Percentiles rank a stretch among this genome's conserved stretches.
Evolutionary conservation across 1,284 basidiomycete species (phyloP).

Genomic region (Mrakiaceae sp.): DNA sequence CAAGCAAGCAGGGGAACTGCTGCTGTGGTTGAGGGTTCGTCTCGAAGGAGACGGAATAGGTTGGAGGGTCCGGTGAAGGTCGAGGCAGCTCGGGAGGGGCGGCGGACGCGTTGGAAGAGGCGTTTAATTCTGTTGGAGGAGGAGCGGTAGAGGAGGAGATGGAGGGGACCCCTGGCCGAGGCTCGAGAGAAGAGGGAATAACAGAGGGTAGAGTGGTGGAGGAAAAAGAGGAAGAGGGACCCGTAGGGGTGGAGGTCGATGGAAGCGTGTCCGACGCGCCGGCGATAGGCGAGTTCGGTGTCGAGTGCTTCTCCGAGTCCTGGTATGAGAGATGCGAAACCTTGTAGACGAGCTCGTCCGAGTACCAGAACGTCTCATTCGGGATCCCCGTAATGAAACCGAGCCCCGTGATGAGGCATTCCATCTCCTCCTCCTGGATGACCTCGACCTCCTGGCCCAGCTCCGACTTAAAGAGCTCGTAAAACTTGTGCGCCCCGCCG

Average conservation of each 20-base stretch:
- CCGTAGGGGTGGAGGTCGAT: constrained; percentile 1
- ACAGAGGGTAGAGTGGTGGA: constrained; percentile 34
- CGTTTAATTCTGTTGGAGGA: too few relatives aligned
- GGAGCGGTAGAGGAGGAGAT: too few relatives aligned
- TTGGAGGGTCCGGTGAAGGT: constrained; percentile 83
- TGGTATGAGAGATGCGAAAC: constrained; percentile 52
- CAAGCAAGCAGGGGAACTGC: constrained; percentile 88
- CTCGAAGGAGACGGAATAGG: constrained; percentile 72
- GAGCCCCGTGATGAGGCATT: constrained; percentile 90
- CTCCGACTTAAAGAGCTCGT: constrained; percentile 64
- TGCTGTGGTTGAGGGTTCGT: constrained; percentile 45
- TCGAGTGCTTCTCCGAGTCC: background rate
- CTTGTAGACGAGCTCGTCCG: constrained; percentile 84
- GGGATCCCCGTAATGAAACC: constrained; percentile 93
- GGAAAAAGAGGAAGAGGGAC: background rate
- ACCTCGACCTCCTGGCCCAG: constrained; percentile 62
- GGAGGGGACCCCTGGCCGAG: constrained; percentile 36
- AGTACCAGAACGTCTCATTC: constrained; percentile 97
- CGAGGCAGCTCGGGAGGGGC: constrained; percentile 49
- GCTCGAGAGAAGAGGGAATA: constrained; percentile 81
- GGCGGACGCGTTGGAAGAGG: background rate
- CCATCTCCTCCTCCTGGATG: constrained; percentile 92
- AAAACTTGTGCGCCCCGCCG: constrained; percentile 90
- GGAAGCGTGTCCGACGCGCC: background rate
- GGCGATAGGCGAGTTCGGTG: background rate